Evolutionary conservation across 2,329 filamentous ascomycete species (phyloP).

Genomic region (Pseudohalonectria lignicola): DNA sequence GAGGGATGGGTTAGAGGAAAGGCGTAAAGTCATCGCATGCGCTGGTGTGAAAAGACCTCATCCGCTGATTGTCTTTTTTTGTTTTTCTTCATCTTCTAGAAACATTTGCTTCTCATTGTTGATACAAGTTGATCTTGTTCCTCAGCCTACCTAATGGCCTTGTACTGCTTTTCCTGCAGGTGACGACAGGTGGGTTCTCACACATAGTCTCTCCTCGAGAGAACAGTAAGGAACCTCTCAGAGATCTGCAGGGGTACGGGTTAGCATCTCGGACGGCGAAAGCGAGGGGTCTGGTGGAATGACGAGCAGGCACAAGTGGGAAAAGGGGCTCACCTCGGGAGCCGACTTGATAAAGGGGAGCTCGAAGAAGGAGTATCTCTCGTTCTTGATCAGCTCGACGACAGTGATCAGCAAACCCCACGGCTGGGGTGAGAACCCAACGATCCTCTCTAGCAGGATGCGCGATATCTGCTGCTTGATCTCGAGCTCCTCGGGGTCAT

Average conservation of each 20-base stretch:
- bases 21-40: too few relatives aligned
- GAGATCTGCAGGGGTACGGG: slow-evolving; percentile 18
- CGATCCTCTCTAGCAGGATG: slow-evolving; percentile 75
- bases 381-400: slow-evolving; percentile 83
- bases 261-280: background rate
- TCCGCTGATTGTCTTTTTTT: too few relatives aligned
- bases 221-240: slow-evolving; percentile 16
- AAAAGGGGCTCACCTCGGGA: slow-evolving; percentile 56
- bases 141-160: background rate
- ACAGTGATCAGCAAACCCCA: slow-evolving; percentile 89
- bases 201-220: slow-evolving; percentile 8
- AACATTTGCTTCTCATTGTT: too few relatives aligned
- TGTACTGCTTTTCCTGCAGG: too few relatives aligned
- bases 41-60: too few relatives aligned
- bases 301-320: slow-evolving; percentile 5
- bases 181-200: too few relatives aligned
- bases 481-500: slow-evolving; percentile 66
- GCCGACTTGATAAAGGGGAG: slow-evolving; percentile 83
- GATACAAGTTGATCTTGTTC: too few relatives aligned
- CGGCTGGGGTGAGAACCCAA: slow-evolving; percentile 85
- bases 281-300: background rate
- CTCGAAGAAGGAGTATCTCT: slow-evolving; percentile 84
- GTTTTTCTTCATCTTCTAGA: too few relatives aligned
- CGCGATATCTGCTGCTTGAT: slow-evolving; percentile 87
- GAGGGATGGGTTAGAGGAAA: too few relatives aligned